Evolutionary conservation across 2,329 filamentous ascomycete genomes (phyloP).

Genomic region (Neofusicoccum umdonicola): DNA sequence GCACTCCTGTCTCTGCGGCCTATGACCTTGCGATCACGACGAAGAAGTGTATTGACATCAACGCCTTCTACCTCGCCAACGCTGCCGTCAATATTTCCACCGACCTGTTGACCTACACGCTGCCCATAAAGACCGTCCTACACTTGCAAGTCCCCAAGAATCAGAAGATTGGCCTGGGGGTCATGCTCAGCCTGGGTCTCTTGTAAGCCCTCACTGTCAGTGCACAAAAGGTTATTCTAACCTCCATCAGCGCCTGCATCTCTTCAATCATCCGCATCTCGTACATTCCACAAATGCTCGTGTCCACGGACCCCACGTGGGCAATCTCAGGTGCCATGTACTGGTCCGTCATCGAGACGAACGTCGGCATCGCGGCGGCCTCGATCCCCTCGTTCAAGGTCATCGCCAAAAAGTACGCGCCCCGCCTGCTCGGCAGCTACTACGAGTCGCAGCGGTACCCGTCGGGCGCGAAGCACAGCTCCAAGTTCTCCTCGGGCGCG

Average conservation of each 20-base stretch:
- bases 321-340: slow-evolving; percentile 17
- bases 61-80: slow-evolving; percentile 28
- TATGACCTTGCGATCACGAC: slow-evolving; percentile 24
- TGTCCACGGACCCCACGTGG: slow-evolving; percentile 14
- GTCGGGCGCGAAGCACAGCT: not conserved
- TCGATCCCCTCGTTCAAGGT: slow-evolving; percentile 19
- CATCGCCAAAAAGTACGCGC: slow-evolving; percentile 17
- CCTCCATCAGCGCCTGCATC: slow-evolving; percentile 10
- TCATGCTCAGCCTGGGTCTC: slow-evolving; percentile 24
- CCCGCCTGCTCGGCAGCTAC: slow-evolving; percentile 16
- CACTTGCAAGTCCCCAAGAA: slow-evolving; percentile 22
- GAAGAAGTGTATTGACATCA: slow-evolving; percentile 24
- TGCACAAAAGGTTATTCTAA: not conserved
- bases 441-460: slow-evolving; percentile 15
- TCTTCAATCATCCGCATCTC: slow-evolving; percentile 17
- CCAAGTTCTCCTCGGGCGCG: not conserved
- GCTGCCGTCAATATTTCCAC: slow-evolving; percentile 25
- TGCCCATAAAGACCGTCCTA: slow-evolving; percentile 24
- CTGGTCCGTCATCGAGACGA: slow-evolving; percentile 18
- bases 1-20: slow-evolving; percentile 24
- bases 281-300: slow-evolving; percentile 17
- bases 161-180: slow-evolving; percentile 23
- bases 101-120: slow-evolving; percentile 25
- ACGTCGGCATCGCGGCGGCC: slow-evolving; percentile 17
- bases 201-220: slow-evolving; percentile 21